These are phyloP conservation scores for Leccinum subgranulosum DNA, from an alignment of 768 basidiomycete species.

Conservation along the genomic window DNA sequence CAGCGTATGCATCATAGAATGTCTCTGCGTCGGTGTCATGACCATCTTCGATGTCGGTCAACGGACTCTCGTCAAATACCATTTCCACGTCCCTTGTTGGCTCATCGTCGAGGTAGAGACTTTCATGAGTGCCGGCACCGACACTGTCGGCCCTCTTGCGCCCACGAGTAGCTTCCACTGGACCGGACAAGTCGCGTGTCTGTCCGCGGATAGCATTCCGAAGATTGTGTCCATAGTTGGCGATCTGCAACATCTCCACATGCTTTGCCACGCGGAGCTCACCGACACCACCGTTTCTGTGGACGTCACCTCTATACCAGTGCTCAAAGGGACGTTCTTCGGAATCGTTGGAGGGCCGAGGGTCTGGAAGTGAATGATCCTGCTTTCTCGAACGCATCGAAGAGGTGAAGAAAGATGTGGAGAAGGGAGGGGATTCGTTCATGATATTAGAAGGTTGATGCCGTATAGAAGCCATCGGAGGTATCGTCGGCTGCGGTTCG, in stretches of 20 bases:
- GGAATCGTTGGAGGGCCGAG: conserved; percentile 66
- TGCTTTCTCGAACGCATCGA: conserved; percentile 38
- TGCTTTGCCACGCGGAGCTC: conserved; percentile 72
- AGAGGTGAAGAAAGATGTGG: conserved; percentile 41
- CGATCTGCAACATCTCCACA: conserved; percentile 85
- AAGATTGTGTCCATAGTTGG: conserved; percentile 73
- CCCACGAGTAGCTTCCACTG: conserved; percentile 27
- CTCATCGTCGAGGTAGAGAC: conserved; percentile 68
- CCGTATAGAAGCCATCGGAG: conserved; percentile 34
- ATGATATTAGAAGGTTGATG: conserved; percentile 47
- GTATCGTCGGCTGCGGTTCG: conserved; percentile 29
- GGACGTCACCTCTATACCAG: conserved; percentile 86
- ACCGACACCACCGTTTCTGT: conserved; percentile 86
- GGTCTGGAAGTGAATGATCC: conserved; percentile 30
- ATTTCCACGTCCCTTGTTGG: conserved; percentile 41
- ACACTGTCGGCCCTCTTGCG: conserved; percentile 68
- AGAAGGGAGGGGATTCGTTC: conserved; percentile 65
- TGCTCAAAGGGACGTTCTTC: conserved; percentile 85
- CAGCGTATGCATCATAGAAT: conserved; percentile 38
- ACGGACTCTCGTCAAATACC: conserved; percentile 73
- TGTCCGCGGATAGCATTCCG: conserved; percentile 28
- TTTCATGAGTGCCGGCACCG: conserved; percentile 53
- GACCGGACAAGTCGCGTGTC: conserved; percentile 23
- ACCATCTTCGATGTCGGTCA: conserved; percentile 69
- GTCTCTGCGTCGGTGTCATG: conserved; percentile 38